These are phyloP conservation scores for Solanum rostratum DNA, from an alignment of 257 asterid species.

Conservation along the genomic window DNA sequence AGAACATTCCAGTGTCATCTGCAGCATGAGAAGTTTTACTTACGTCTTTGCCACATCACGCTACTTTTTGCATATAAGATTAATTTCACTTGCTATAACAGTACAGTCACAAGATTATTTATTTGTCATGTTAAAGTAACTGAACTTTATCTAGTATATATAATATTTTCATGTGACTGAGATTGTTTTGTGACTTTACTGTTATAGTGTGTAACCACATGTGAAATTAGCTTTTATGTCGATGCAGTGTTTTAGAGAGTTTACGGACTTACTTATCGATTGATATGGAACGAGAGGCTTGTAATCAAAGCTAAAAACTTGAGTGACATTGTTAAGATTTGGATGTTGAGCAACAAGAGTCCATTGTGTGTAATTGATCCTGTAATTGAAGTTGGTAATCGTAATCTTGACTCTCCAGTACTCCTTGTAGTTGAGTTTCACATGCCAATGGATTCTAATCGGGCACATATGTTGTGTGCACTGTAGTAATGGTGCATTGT, in stretches of 20 bases:
- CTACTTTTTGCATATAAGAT: background rate
- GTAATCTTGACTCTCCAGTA: constrained; percentile 77
- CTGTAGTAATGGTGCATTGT: constrained; percentile 11
- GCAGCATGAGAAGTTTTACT: constrained; percentile 3
- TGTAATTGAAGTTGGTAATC: constrained; percentile 72
- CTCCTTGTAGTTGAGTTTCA: constrained; percentile 63
- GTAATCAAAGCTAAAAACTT: constrained; percentile 89
- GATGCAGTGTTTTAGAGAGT: background rate
- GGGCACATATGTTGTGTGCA: constrained; percentile 96
- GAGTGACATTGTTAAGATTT: constrained; percentile 79
- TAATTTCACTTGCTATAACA: background rate
- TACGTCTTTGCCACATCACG: background rate
- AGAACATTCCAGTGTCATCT: constrained; percentile 89
- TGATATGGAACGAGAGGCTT: constrained; percentile 66
- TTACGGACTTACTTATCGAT: constrained; percentile 54
- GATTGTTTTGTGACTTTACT: background rate
- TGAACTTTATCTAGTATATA: background rate
- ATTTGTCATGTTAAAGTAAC: background rate
- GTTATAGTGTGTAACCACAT: background rate
- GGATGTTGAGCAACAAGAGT: constrained; percentile 87
- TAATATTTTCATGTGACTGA: background rate
- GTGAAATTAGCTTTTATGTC: background rate
- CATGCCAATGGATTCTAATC: constrained; percentile 83
- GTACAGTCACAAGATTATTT: background rate
- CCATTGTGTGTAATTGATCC: constrained; percentile 69